Evolutionary conservation across 306 rosid genomes (phyloP).

Genomic region (Trichosanthes cucumerina): DNA sequence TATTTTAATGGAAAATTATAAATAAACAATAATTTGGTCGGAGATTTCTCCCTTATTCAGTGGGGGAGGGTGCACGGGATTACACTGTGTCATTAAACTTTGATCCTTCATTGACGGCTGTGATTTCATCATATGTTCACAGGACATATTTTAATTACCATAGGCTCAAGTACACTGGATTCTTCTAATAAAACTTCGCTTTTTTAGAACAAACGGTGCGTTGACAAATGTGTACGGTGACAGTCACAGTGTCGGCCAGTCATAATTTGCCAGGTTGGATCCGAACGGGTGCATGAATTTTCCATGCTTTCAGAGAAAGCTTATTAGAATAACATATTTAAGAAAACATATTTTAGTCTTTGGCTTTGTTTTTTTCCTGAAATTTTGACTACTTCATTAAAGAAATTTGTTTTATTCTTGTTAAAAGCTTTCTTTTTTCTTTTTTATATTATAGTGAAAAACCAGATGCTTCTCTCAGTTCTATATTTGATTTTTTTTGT

Average conservation of each 20-base stretch:
- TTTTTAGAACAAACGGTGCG: not conserved
- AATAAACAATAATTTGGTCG: not conserved
- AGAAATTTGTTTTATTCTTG: too few species aligned
- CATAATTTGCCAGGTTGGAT: not conserved
- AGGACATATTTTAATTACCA: too few species aligned
- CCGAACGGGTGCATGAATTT: constrained; percentile 1
- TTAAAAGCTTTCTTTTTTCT: too few species aligned
- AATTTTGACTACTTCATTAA: too few species aligned
- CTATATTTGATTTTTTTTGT: too few species aligned
- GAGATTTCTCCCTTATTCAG: not conserved
- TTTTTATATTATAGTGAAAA: too few species aligned
- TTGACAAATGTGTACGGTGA: not conserved
- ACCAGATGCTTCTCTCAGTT: too few species aligned
- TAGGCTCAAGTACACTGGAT: constrained; percentile 6
- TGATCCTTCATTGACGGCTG: not conserved
- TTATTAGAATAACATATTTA: not conserved
- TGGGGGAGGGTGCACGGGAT: not conserved
- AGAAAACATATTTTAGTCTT: not conserved
- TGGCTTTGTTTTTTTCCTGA: not conserved
- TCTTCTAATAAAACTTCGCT: not conserved
- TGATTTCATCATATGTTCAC: not conserved
- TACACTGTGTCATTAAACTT: not conserved
- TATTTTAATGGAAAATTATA: not conserved
- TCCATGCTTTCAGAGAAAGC: not conserved
- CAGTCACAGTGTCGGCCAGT: constrained; percentile 6